These are phyloP conservation scores for Thyridium curvatum DNA, from an alignment of 2,329 filamentous ascomycete genomes.

Conservation along the genomic window DNA sequence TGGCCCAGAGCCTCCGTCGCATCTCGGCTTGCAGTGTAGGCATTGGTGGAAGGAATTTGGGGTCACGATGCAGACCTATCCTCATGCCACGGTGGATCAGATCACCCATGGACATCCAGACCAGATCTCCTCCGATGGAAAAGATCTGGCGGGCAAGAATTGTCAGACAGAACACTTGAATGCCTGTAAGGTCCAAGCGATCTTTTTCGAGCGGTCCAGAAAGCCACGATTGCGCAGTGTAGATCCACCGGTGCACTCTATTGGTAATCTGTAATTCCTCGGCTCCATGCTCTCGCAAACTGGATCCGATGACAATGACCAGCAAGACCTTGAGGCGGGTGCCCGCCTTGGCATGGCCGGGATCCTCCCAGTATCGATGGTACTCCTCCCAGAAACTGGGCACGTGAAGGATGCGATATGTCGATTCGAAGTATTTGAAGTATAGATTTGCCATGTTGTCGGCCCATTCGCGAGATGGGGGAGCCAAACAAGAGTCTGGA, in stretches of 20 bases:
- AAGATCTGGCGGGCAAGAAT: constrained; percentile 33
- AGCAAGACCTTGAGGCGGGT: constrained; percentile 29
- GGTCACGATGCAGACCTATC: constrained; percentile 37
- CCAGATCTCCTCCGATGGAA: constrained; percentile 30
- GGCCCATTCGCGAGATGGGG: constrained; percentile 21
- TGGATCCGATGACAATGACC: constrained; percentile 32
- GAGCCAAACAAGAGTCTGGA: constrained; percentile 13
- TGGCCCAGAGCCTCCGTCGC: constrained; percentile 33
- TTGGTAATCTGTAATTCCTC: constrained; percentile 15
- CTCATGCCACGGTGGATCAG: constrained; percentile 36
- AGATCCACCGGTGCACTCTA: constrained; percentile 29
- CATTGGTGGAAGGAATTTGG: constrained; percentile 27
- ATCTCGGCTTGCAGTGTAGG: constrained; percentile 27
- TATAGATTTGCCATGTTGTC: constrained; percentile 39
- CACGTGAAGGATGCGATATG: constrained; percentile 44
- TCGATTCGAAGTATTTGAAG: constrained; percentile 41
- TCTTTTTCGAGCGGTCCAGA: constrained; percentile 31
- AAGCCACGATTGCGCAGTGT: constrained; percentile 33
- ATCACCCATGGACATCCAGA: constrained; percentile 33
- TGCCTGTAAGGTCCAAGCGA: constrained; percentile 18
- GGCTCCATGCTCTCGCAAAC: constrained; percentile 18
- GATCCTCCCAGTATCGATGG: constrained; percentile 34
- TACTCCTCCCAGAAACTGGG: constrained; percentile 47
- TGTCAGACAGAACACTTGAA: constrained; percentile 32
- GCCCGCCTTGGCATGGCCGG: constrained; percentile 13